Conservation (phyloP, 2,329 filamentous ascomycete species). For the Colletotrichum ledebouriae region DNA sequence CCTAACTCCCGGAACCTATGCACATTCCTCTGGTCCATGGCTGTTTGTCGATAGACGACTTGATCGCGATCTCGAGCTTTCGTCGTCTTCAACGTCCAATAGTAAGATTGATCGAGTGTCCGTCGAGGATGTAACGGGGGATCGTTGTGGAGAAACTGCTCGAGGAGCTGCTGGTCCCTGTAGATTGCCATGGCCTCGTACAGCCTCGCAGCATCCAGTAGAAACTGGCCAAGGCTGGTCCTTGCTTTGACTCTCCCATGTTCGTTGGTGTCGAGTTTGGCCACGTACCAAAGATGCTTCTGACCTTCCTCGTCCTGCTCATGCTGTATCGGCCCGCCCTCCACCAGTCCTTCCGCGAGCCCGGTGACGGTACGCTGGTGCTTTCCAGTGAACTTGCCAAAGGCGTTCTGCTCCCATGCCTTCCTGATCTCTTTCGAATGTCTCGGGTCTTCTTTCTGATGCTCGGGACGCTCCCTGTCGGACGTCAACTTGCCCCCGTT, state of each 20-base stretch:
- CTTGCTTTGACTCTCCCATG: slow-evolving; percentile 28
- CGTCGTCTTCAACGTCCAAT: slow-evolving; percentile 57
- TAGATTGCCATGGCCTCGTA: slow-evolving; percentile 54
- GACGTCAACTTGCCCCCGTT: not conserved
- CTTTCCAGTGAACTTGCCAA: not conserved
- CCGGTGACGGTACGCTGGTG: not conserved
- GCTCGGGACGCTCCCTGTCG: not conserved
- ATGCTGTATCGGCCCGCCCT: not conserved
- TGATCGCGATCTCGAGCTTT: slow-evolving; percentile 56
- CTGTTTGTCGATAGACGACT: slow-evolving; percentile 57
- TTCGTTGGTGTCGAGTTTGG: slow-evolving; percentile 20
- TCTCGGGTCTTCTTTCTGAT: slow-evolving; percentile 38
- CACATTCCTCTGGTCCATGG: slow-evolving; percentile 43
- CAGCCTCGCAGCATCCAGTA: slow-evolving; percentile 52
- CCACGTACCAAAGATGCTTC: slow-evolving; percentile 40
- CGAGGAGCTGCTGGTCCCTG: slow-evolving; percentile 52
- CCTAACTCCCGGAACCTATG: slow-evolving; percentile 41
- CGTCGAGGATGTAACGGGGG: slow-evolving; percentile 58
- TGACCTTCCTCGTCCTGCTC: slow-evolving; percentile 6
- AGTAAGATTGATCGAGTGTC: slow-evolving; percentile 62
- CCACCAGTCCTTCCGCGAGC: not conserved
- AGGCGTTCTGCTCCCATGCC: not conserved
- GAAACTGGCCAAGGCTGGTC: slow-evolving; percentile 47
- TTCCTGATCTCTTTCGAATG: not conserved
- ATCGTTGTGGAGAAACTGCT: slow-evolving; percentile 50